Evolutionary conservation across 225 moss, liverwort and hornwort genomes (phyloP).

Genomic region (Marchantia paleacea): DNA sequence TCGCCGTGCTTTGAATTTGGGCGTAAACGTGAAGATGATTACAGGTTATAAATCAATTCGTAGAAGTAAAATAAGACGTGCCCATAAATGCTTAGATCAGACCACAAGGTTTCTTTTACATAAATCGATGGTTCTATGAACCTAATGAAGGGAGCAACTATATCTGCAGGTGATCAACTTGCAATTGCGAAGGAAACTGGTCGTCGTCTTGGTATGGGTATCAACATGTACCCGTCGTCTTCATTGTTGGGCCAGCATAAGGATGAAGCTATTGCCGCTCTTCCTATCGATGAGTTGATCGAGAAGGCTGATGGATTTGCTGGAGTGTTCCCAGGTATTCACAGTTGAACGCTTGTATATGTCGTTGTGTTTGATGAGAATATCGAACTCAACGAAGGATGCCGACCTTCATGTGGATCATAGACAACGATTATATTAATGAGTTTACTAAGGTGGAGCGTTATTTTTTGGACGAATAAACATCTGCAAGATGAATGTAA

Average conservation of each 20-base stretch:
- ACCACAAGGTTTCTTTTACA: background rate
- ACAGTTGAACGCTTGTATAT: background rate
- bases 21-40: constrained; percentile 30
- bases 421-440: background rate
- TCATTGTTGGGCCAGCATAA: constrained; percentile 32
- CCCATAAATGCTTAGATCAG: too few relatives aligned
- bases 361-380: background rate
- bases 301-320: constrained; percentile 58
- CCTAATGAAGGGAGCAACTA: background rate
- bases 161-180: constrained; percentile 31
- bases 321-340: constrained; percentile 34
- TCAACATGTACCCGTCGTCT: constrained; percentile 55
- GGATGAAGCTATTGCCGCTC: constrained; percentile 28
- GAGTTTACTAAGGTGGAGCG: too few relatives aligned
- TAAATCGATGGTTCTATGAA: background rate
- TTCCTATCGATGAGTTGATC: constrained; percentile 44
- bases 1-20: constrained; percentile 23
- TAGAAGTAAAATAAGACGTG: background rate
- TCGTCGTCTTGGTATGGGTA: constrained; percentile 51
- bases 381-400: background rate
- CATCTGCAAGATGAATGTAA: background rate
- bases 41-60: constrained; percentile 9
- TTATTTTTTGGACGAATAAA: too few relatives aligned
- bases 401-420: background rate
- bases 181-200: constrained; percentile 57